Evolutionary conservation across 305 asterid genomes (phyloP).

Genomic region (Plantago lanceolata): DNA sequence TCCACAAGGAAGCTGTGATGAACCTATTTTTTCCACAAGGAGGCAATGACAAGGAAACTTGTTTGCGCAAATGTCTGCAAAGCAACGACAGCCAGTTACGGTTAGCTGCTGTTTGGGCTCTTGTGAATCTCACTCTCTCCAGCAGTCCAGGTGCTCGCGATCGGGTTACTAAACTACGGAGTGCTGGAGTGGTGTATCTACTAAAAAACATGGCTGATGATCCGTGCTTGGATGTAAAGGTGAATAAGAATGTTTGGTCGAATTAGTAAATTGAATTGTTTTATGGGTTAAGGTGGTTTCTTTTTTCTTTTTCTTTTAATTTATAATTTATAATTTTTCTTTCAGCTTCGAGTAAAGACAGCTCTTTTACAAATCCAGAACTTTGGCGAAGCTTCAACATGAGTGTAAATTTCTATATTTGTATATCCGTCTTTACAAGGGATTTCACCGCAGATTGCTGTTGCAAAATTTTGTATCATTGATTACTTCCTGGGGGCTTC

Average conservation of each 20-base stretch:
- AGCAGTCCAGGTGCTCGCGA: conserved; percentile 53
- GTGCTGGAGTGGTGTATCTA: conserved; percentile 58
- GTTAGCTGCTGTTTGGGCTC: conserved; percentile 72
- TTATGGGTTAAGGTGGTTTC: not conserved
- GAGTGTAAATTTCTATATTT: conserved; percentile 29
- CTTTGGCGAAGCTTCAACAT: conserved; percentile 49
- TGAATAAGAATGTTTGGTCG: conserved; percentile 29
- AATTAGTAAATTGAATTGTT: not conserved
- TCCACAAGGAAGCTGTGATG: conserved; percentile 88
- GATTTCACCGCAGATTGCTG: conserved; percentile 26
- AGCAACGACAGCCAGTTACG: conserved; percentile 69
- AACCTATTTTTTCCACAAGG: conserved; percentile 48
- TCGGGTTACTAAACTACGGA: conserved; percentile 52
- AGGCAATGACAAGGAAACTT: conserved; percentile 35
- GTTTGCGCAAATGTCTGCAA: conserved; percentile 56
- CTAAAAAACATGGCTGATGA: conserved; percentile 70
- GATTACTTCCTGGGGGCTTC: conserved; percentile 25
- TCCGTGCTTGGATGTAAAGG: conserved; percentile 92
- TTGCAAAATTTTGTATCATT: conserved; percentile 28
- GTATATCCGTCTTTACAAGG: conserved; percentile 18
- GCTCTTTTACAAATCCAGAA: conserved; percentile 53
- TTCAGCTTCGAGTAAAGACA: conserved; percentile 71
- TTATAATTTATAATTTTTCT: no score
- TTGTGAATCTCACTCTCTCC: conserved; percentile 72
- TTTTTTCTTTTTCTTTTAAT: conserved; percentile 13